Conservation (phyloP, 768 basidiomycete species). For the Pilatotrama ljubarskyi region DNA sequence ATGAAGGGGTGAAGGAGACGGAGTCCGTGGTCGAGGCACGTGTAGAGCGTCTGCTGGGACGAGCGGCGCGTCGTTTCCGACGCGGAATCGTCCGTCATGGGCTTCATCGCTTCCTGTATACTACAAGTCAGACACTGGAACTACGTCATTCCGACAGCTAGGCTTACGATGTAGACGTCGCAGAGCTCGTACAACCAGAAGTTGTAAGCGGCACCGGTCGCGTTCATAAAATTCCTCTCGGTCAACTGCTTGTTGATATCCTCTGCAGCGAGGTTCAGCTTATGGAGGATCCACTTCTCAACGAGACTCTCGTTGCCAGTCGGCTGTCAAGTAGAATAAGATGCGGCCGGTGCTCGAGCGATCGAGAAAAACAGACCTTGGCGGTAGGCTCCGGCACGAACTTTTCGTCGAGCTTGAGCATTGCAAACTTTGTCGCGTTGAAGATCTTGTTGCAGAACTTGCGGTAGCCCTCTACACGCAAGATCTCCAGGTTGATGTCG, state of each 20-base stretch:
- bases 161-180: conserved; percentile 92
- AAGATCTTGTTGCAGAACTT: conserved; percentile 99
- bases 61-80: conserved; percentile 65
- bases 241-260: conserved; percentile 76
- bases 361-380: conserved; percentile 49
- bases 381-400: conserved; percentile 74
- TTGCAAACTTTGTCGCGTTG: conserved; percentile 99
- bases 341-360: too few relatives aligned
- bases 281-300: conserved; percentile 94
- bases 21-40: conserved; percentile 88
- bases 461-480: conserved; percentile 95
- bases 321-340: conserved; percentile 47
- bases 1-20: conserved; percentile 95
- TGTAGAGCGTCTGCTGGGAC: conserved; percentile 95
- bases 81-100: conserved; percentile 84
- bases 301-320: conserved; percentile 90
- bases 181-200: conserved; percentile 99
- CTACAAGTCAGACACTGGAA: not conserved
- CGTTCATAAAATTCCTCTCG: conserved; percentile 90
- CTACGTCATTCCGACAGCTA: not conserved
- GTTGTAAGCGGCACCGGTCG: conserved; percentile 81
- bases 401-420: conserved; percentile 87
- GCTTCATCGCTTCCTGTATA: conserved; percentile 94
- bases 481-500: conserved; percentile 95
- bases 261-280: conserved; percentile 77